Base-by-base conservation (phyloP, 768 basidiomycete species). In the Albatrellus ellisii region DNA sequence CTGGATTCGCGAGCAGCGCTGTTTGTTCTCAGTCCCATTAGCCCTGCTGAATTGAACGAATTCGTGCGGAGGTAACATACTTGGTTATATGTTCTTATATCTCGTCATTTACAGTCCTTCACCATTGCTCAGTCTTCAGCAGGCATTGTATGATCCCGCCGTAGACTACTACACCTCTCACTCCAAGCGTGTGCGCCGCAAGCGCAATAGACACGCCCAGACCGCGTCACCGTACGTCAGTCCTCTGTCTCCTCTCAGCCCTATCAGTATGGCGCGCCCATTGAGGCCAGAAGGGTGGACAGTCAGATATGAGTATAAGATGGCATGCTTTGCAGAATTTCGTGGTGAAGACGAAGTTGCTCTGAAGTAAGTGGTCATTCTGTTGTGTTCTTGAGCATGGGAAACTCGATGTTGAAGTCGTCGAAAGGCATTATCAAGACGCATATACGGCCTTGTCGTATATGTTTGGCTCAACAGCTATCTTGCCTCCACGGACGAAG, bases 261-360 rank as follows among this genome's bases (percentile, higher is more conserved):
- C 51, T 15, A 44, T 59, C 17, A 48, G 64, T 11, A 57, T 58
- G 29, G 57, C 72, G 15, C 74, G 79, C 14, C 77, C 82, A 1
- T 63, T 95, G 4, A 67, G 84, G 22, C 73, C 81, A 1, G 80
- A 88, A 59, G 92, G 92, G 0, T 99, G 92, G 94, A 88, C 85
- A 0, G 90, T 94, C 15, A 68, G 95, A 24, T 97, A 97, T 54
- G 92, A 97, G 56, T 98, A 90, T 68, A 99, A 98, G 62, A 85
- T 92, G 73, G 95, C 84, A 0, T 82, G 84, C 52, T 98, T 97
- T 59, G 90, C 94, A 0, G 94, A 99, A 60, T 90, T 97, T 55
- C 65, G 92, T 44, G 78, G 86, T 10, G 94, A 98, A 58, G 75
- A 86, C 45, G 91, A 97, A 53, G 80, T 90, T 7, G 89, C 92